Evolutionary conservation across 208 protist genomes (phyloP), one percentile per base, ranked within the genome.

Genomic region (Perkinsela sp.): DNA sequence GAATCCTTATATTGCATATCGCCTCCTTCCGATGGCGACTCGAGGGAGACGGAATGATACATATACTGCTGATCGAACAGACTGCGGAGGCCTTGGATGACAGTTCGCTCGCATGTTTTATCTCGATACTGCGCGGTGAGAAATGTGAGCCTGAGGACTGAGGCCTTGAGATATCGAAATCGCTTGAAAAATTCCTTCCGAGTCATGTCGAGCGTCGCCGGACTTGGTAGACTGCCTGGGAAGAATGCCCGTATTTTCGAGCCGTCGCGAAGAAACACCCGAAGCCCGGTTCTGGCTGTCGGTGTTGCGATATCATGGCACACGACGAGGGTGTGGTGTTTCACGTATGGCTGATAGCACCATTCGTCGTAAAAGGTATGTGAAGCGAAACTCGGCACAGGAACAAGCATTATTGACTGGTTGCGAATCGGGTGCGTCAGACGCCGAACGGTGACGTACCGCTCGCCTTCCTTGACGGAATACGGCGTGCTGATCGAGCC

Each of bases 281-380:
- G 40, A 57, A 57, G n/a, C n/a, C n/a, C 40, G 40, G 40, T 57
- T 22, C 40, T n/a, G 22, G 13, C 6, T 57, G 22, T 57, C 6
- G 22, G 40, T 6, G 40, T 6, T 57, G 40, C 15, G 13, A 67
- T 67, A 67, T 67, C 66, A 67, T 28, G 13, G 29, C 66, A 31
- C 2, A 67, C 2, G 22, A 13, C 28, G 22, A 67, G 66, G 13
- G 22, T 67, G 22, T 67, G 66, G 2, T 67, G 15, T 30, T n/a
- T 2, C 2, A 67, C 22, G 66, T 67, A 67, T 13, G 66, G 66
- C 29, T 67, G 66, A 28, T 67, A n/a, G 29, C 66, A 67, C 66
- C 66, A 67, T 30, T 67, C 66, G 29, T 28, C 22, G 29, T 28
- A 67, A 28, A 28, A 67, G 28, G 22, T 16, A 28, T 67, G 15